Base-by-base conservation (phyloP, 495 filamentous ascomycete species). In the Staphylotrichum longicolle region DNA sequence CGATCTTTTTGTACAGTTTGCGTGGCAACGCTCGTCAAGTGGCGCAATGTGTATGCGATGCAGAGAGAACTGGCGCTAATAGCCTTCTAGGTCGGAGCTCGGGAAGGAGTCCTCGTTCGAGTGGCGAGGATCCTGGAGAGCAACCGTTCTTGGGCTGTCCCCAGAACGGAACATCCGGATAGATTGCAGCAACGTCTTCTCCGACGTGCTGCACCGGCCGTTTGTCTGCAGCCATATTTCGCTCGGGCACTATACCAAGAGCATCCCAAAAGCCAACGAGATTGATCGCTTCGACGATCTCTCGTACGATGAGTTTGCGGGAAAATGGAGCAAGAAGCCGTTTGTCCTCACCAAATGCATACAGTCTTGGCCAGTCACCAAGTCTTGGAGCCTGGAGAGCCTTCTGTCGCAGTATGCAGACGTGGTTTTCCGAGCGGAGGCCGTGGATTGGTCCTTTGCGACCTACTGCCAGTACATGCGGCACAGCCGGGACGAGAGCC, bases 321-420 rank as follows among this genome's bases (percentile, higher is more conserved):
- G 75, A 3, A 77, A 80, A 10, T 97, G 92, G 90, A 88, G 86
- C 41, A 83, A 88, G 64, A 85, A 78, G 57, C 94, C 94, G 0
- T 98, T 98, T 73, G 90, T 98, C 60, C 78, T 97, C 33, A 96
- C 91, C 7, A 78, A 84, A 6, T 90, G 88, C n/a, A 88, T 97
- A 58, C 88, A 87, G 65, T 64, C 80, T 55, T 98, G 94, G 94
- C 90, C 91, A 4, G 84, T 86, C 33, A 95, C 84, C 73, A 75
- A 81, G 37, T 75, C 83, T 7, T 97, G 94, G 94, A 85, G 83
- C 6, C 77, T 88, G 20, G 78, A 88, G 6, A 73, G 74, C 10
- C 75, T 98, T 3, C 75, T 88, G 0, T 67, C 75, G 30, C 77
- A 81, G 56, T 92, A 93, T 69, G 78, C 83, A 4, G 76, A 86